A percentile compares a stretch with the other conserved stretches of the same genome.
Evolutionary conservation across 129 eudicot genomes (phyloP).

Genomic region (Daucus carota): DNA sequence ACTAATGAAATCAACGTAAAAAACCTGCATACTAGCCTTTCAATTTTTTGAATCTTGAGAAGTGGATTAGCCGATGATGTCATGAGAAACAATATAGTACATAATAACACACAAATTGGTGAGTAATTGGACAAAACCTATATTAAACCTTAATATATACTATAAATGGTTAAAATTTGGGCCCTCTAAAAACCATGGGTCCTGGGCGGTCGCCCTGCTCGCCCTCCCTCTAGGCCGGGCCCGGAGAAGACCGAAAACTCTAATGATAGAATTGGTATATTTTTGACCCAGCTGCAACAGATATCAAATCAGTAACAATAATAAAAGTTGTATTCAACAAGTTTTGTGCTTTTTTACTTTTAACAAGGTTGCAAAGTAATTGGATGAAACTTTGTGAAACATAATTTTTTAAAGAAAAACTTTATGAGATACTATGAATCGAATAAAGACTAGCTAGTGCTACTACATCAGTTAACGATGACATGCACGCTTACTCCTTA

Average conservation of each 20-base stretch:
- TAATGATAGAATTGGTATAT: not conserved
- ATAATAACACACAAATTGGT: too few relatives aligned
- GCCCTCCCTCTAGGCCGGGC: too few relatives aligned
- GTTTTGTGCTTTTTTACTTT: not conserved
- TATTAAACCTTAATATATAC: too few relatives aligned
- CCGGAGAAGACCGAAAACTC: not conserved
- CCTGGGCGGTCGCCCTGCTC: too few relatives aligned
- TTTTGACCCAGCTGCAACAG: not conserved
- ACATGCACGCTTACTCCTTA: not conserved
- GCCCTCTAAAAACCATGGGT: too few relatives aligned
- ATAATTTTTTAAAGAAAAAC: not conserved
- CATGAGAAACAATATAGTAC: too few relatives aligned
- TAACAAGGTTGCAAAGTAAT: constrained; percentile 5
- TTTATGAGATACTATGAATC: not conserved
- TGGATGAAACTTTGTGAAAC: constrained; percentile 7
- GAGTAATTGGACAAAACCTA: too few relatives aligned
- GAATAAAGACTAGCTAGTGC: constrained; percentile 3
- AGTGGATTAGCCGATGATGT: too few relatives aligned
- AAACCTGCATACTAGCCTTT: too few relatives aligned
- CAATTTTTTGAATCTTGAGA: too few relatives aligned
- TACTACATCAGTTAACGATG: not conserved
- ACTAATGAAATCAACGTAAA: too few relatives aligned
- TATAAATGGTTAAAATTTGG: too few relatives aligned
- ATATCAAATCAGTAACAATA: not conserved
- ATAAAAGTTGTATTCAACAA: not conserved